phyloP scores from a whole-genome alignment of 176 grass and related monocot species.

The Oryza australiensis region DNA sequence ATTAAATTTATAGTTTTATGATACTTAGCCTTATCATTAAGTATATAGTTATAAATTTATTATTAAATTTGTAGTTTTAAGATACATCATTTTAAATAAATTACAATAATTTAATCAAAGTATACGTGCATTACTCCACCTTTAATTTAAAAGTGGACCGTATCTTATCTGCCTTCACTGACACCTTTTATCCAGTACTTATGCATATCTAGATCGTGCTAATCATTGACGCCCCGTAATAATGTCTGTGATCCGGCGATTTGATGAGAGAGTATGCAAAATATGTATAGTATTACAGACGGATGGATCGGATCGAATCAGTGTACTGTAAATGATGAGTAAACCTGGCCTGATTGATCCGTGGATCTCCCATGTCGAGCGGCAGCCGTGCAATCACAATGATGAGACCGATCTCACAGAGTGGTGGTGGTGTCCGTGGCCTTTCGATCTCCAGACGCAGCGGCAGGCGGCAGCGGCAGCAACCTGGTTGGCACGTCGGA shows the following conservation, averaged over 20 bases:
- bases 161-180: neutral
- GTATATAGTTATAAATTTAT: too few relatives aligned
- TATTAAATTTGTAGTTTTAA: too few relatives aligned
- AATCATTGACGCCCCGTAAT: neutral
- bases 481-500: constrained; percentile 56
- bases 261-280: neutral
- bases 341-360: constrained; percentile 17
- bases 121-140: too few relatives aligned
- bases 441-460: neutral
- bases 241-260: neutral
- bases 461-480: neutral
- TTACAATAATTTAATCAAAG: too few relatives aligned
- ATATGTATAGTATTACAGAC: neutral
- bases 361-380: constrained; percentile 17
- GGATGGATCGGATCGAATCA: constrained; percentile 23
- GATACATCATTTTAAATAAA: too few relatives aligned
- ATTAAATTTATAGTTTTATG: too few relatives aligned
- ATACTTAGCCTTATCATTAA: too few relatives aligned
- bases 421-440: constrained; percentile 42
- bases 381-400: constrained; percentile 24
- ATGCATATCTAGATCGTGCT: constrained; percentile 10
- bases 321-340: constrained; percentile 8
- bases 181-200: constrained; percentile 14
- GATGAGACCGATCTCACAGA: constrained; percentile 23
- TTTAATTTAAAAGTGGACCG: too few relatives aligned